These are phyloP conservation scores for Colletotrichum falcatum DNA, from an alignment of 2,329 filamentous ascomycete species.

Conservation along the genomic window DNA sequence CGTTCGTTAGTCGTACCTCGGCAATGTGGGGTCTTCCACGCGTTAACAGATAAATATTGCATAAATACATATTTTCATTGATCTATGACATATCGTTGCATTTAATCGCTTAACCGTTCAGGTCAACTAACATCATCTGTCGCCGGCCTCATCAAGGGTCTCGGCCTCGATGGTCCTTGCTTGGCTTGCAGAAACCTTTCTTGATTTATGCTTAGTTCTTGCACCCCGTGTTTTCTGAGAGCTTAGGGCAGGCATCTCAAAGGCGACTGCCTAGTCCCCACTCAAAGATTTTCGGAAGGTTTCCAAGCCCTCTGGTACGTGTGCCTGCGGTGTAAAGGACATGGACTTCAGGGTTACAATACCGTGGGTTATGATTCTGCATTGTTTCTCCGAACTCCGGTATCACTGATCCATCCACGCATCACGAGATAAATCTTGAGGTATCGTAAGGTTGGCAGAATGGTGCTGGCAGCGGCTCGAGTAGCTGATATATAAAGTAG, in stretches of 20 bases:
- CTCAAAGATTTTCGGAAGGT: not conserved
- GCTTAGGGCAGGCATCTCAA: not conserved
- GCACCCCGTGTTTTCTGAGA: not conserved
- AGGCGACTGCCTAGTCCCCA: not conserved
- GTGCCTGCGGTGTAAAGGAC: not conserved
- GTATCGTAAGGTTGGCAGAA: not conserved
- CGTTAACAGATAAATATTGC: not conserved
- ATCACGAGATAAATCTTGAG: too few relatives aligned
- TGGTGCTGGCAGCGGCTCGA: not conserved
- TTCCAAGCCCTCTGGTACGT: not conserved
- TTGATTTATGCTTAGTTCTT: too few relatives aligned
- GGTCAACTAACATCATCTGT: constrained; percentile 5
- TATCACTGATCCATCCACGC: not conserved
- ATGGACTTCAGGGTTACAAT: not conserved
- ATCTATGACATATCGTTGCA: not conserved
- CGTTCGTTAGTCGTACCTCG: constrained; percentile 26
- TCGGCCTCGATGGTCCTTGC: not conserved
- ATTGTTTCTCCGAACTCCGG: too few relatives aligned
- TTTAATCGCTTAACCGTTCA: not conserved
- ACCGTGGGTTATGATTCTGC: not conserved
- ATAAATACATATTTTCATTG: not conserved
- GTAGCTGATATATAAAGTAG: not conserved
- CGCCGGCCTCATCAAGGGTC: not conserved
- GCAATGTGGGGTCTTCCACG: not conserved
- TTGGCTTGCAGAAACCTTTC: not conserved